Conservation (phyloP, 2,329 filamentous ascomycete genomes). For the Xylaria sp. region DNA sequence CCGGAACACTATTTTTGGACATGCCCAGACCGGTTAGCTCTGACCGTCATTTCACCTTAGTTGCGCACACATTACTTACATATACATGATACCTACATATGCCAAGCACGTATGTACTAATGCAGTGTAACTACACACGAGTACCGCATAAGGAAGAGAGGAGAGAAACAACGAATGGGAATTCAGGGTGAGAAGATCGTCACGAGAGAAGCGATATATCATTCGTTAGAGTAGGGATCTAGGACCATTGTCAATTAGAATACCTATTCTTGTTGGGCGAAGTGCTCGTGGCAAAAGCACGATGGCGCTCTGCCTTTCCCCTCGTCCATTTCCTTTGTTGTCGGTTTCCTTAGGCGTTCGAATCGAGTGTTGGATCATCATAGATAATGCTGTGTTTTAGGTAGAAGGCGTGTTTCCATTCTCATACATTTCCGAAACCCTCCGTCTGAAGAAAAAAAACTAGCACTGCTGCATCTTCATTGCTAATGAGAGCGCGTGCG, state of each 20-base stretch:
- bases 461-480: conserved; percentile 11
- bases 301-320: neutral
- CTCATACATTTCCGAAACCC: conserved; percentile 20
- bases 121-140: neutral
- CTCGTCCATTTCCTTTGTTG: neutral
- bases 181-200: neutral
- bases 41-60: neutral
- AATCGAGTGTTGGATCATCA: neutral
- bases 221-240: neutral
- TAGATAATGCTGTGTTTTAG: neutral
- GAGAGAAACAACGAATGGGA: neutral
- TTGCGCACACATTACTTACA: neutral
- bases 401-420: conserved; percentile 24
- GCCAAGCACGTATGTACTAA: neutral
- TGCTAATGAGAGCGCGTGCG: conserved; percentile 6
- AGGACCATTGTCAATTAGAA: neutral
- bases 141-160: neutral
- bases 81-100: neutral
- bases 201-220: neutral
- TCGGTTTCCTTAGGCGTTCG: neutral
- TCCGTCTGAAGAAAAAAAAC: conserved; percentile 20
- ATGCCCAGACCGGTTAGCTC: neutral
- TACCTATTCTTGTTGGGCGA: neutral
- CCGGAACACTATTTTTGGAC: neutral
- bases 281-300: neutral